Percentiles rank a stretch among this genome's conserved stretches.
phyloP scores from a whole-genome alignment of 2,329 filamentous ascomycete genomes.

The Hysterium pulicare region DNA sequence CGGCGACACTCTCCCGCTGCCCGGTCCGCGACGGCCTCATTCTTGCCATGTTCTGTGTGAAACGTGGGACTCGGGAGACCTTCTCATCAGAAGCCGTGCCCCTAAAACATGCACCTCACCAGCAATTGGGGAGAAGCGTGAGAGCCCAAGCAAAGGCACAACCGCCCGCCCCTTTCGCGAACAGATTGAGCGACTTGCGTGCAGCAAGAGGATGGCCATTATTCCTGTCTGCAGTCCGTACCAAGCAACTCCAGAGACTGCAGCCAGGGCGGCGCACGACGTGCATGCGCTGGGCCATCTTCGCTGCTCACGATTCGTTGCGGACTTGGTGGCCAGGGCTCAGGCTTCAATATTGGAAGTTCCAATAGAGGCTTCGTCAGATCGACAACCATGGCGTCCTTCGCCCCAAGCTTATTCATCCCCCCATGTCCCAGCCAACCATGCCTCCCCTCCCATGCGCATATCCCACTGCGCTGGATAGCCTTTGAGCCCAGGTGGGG shows the following conservation, averaged over 20 bases:
- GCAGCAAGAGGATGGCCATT: too few species aligned
- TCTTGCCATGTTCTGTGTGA: neutral
- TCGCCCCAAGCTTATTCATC: neutral
- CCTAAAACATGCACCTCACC: neutral
- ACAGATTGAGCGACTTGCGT: too few species aligned
- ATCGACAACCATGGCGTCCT: constrained; percentile 1
- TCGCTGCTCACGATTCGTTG: neutral
- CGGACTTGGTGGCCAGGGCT: neutral
- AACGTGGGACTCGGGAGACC: neutral
- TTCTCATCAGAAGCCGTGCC: too few species aligned
- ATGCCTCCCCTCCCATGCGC: neutral
- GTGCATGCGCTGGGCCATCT: neutral
- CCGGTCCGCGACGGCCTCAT: too few species aligned
- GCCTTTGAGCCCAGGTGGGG: neutral
- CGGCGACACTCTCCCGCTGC: too few species aligned
- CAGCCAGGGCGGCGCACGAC: too few species aligned
- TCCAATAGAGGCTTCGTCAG: neutral
- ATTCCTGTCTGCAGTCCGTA: too few species aligned
- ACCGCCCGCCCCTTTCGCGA: too few species aligned
- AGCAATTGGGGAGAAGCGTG: too few species aligned
- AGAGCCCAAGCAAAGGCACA: too few species aligned
- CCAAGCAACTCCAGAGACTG: neutral
- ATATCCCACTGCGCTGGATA: constrained; percentile 1
- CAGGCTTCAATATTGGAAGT: neutral
- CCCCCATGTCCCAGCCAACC: neutral